Base-by-base conservation (phyloP, 257 asterid species). In the Lycium ferocissimum region DNA sequence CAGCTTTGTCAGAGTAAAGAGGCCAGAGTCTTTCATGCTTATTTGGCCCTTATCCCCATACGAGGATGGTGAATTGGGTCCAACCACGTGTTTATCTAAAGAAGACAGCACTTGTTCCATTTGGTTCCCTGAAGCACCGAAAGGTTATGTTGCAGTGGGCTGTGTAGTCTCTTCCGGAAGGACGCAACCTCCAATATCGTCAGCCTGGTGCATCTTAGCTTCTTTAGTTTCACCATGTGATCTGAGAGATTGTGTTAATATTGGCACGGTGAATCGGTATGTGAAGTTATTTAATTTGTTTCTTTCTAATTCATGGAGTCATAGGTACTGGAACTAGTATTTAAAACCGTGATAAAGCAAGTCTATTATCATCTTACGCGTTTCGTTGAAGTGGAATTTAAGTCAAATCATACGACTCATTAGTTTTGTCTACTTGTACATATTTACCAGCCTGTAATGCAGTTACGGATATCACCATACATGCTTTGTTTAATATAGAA, bases 71-170 rank as follows among this genome's bases (percentile, higher is more conserved):
- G 90, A 89, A 87, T 86, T 83, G 88, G 59, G 80, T 72, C 49
- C 80, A 83, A 87, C 84, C 70, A 83, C 80, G 47, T 84, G 73
- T 54, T 84, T 83, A 80, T 80, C 85, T 43, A 88, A 85, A 63
- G 92, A 85, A 63, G 92, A 90, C 63, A 49, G 85, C 72, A 81
- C 85, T 66, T 93, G 95, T 90, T 94, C 98, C 43, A 92, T 96
- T 90, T 96, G 99, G 99, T 94, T 94, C 85, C 99, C 99, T 87
- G 97, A 87, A 90, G 97, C 99, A 78, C 99, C 99, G 14, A 86
- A 92, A 80, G 98, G 98, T 79, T 96, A 95, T 89, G 95, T 95
- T 85, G 94, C 99, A 20, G 73, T 96, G 92, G 99, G 99, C 80
- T 96, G 99, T 79, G 99, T 96, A 88, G 97, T 91, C 86, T 95